phyloP scores from a whole-genome alignment of 305 asterid genomes.

The Fraxinus dipetala region DNA sequence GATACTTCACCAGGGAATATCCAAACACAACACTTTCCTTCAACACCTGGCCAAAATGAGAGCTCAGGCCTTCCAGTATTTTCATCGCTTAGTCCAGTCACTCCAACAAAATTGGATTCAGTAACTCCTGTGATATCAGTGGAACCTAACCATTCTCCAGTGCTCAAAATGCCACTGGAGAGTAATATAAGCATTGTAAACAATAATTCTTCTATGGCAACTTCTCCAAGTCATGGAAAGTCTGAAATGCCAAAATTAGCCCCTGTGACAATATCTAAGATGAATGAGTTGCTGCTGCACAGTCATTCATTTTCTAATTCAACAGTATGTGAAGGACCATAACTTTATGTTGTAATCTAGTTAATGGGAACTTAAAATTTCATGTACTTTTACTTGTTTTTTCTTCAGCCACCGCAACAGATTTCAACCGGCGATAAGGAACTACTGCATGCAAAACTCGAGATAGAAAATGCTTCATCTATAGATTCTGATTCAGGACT shows the following conservation, averaged over 20 bases:
- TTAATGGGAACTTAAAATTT: neutral
- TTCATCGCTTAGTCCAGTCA: neutral
- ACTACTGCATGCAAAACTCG: slow-evolving; percentile 28
- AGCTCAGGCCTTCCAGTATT: neutral
- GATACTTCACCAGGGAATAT: neutral
- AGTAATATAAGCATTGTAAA: neutral
- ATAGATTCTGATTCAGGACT: slow-evolving; percentile 22
- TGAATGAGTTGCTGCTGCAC: slow-evolving; percentile 31
- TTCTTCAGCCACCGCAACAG: slow-evolving; percentile 27
- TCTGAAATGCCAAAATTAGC: neutral
- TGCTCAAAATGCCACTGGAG: neutral
- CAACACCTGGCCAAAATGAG: neutral
- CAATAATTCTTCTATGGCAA: neutral
- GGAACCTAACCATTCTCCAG: neutral
- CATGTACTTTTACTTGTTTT: neutral
- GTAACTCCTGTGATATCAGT: neutral
- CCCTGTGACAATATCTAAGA: slow-evolving; percentile 32
- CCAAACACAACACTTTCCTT: neutral
- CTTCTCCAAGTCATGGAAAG: slow-evolving; percentile 1
- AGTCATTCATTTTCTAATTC: slow-evolving; percentile 23
- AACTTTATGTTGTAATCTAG: neutral
- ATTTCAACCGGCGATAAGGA: slow-evolving; percentile 33
- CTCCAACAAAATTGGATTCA: neutral
- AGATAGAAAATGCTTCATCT: slow-evolving; percentile 32
- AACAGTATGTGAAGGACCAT: slow-evolving; percentile 19